phyloP scores from a whole-genome alignment of 164 flowering plant genomes.

The Litsea cubeba region DNA sequence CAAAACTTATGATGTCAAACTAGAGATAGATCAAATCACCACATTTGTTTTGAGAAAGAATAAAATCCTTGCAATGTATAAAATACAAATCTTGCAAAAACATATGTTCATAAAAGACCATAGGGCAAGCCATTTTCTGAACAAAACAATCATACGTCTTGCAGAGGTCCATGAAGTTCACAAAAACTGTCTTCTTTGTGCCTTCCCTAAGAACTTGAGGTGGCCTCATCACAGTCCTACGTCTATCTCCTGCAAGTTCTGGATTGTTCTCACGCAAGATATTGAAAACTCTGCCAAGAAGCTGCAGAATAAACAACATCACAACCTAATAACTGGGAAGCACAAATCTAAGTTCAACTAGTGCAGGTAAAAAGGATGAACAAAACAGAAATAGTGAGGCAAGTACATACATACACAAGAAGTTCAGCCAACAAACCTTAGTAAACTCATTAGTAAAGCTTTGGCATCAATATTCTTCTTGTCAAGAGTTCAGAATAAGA shows the following conservation, averaged over 20 bases:
- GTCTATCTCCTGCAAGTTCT: constrained; percentile 97
- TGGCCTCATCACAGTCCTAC: constrained; percentile 98
- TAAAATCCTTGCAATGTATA: not conserved
- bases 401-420: not conserved
- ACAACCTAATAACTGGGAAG: not conserved
- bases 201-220: constrained; percentile 99
- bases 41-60: no score
- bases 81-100: not conserved
- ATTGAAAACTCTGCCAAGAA: constrained; percentile 77
- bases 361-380: not conserved
- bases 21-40: no score
- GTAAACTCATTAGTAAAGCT: not conserved
- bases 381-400: not conserved
- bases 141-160: constrained; percentile 54
- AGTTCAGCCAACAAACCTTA: not conserved
- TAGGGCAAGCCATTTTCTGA: not conserved
- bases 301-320: constrained; percentile 36
- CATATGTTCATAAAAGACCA: not conserved
- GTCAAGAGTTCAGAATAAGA: no score
- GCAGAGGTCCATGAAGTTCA: constrained; percentile 97
- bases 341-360: no score
- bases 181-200: constrained; percentile 98
- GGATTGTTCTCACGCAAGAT: constrained; percentile 95
- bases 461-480: not conserved
- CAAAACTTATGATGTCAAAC: not conserved